Base-by-base conservation (phyloP, 805 yeast genomes). In the Cyberlindnera galapagoensis region DNA sequence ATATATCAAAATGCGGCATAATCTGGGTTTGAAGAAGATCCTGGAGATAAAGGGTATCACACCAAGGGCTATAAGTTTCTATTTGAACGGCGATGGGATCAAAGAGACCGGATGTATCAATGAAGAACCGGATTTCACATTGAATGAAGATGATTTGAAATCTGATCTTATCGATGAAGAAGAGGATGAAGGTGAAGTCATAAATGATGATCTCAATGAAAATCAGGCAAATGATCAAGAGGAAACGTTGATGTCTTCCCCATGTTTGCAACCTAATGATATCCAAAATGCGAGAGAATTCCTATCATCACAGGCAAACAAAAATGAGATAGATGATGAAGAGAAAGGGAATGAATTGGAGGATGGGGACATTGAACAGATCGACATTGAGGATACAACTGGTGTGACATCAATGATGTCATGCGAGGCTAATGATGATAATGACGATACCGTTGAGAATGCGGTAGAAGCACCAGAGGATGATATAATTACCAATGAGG, bases 1-100 rank as follows among this genome's bases (percentile, higher is more conserved):
- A 2, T 49, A 36, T 31, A 46, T 39, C 3, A 40, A 44, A 14
- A 24, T 50, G 10, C 39, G 35, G 20, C 47, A 49, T 24, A 46
- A 39, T 25, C 34, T 38, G 5, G 31, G 35, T 4, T 28, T 45
- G 41, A 39, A 35, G 24, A 35, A 33, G 17, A n/a, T 37, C 16
- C 24, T 38, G 6, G 35, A 35, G 12, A 23, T 35, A 4, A 35
- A 31, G 27, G 36, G 39, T 3, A 18, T 40, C 6, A 18, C 30
- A 12, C 36, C 32, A 12, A 31, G 30, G 14, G 36, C 39, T 11
- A 36, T 47, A 6, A 18, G 23, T 7, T 47, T 47, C 30, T 21
- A 31, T 5, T 22, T 34, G 7, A 28, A 32, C 1, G 18, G 11
- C 2, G 21, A 20, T 7, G 37, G 38, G 4, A 20, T 43, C 9